Conservation (phyloP, 164 flowering plant species). For the Piper betle region DNA sequence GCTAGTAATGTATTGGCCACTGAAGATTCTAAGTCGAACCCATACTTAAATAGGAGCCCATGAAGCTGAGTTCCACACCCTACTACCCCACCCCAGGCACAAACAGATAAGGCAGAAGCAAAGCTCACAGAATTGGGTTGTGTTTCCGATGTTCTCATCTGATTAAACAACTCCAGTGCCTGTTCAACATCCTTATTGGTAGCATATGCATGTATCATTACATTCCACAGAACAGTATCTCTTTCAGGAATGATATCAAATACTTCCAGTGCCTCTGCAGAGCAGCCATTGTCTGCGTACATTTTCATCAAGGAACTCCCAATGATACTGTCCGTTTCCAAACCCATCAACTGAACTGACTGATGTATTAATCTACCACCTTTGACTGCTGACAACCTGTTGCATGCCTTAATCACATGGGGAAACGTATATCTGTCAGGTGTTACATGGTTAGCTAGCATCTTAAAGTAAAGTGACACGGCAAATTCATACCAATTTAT, state of each 20-base stretch:
- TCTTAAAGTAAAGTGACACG: conserved; percentile 61
- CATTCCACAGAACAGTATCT: conserved; percentile 76
- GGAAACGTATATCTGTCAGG: conserved; percentile 83
- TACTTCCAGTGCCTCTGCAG: conserved; percentile 39
- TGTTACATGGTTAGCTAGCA: conserved; percentile 42
- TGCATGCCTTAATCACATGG: conserved; percentile 62
- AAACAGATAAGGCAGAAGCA: conserved; percentile 40
- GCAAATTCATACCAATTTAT: conserved; percentile 43
- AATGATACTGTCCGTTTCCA: conserved; percentile 49
- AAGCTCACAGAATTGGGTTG: conserved; percentile 52
- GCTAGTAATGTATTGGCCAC: conserved; percentile 58
- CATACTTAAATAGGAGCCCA: conserved; percentile 34
- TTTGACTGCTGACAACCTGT: conserved; percentile 31
- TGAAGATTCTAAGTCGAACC: conserved; percentile 39
- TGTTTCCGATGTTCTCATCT: conserved; percentile 34
- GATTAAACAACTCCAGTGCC: conserved; percentile 27
- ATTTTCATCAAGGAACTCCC: conserved; percentile 68
- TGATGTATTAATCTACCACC: conserved; percentile 40
- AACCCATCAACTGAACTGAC: conserved; percentile 26
- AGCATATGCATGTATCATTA: conserved; percentile 60
- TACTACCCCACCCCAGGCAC: conserved; percentile 29
- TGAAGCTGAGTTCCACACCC: conserved; percentile 48
- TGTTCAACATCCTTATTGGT: conserved; percentile 26
- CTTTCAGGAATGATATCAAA: conserved; percentile 47
- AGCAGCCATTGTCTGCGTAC: conserved; percentile 41